Evolutionary conservation across 768 basidiomycete species (phyloP).

Genomic region (Brasilioporus rufonigricans): DNA sequence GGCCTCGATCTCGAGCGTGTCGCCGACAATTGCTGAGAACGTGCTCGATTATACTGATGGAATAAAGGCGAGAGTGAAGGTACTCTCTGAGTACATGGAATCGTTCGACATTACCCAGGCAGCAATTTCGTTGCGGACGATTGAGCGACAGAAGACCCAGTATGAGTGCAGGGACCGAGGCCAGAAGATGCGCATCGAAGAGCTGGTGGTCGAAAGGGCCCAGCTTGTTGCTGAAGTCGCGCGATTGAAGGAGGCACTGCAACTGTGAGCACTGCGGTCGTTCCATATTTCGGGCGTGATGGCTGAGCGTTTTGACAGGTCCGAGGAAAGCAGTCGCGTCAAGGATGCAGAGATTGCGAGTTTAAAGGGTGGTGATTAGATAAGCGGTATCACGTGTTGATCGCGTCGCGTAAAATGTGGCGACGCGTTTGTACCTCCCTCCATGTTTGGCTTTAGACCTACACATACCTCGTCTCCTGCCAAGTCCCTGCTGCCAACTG

Average conservation of each 20-base stretch:
- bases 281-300: not conserved
- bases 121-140: slow-evolving; percentile 7
- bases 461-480: slow-evolving; percentile 47
- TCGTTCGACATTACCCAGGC: slow-evolving; percentile 26
- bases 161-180: slow-evolving; percentile 22
- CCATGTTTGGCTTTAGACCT: slow-evolving; percentile 48
- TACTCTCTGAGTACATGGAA: slow-evolving; percentile 25
- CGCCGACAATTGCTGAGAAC: slow-evolving; percentile 27
- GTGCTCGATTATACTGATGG: slow-evolving; percentile 25
- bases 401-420: slow-evolving; percentile 24
- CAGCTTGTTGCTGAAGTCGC: slow-evolving; percentile 12
- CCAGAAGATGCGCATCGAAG: slow-evolving; percentile 23
- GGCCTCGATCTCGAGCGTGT: slow-evolving; percentile 12
- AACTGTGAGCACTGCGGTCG: slow-evolving; percentile 9
- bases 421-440: slow-evolving; percentile 11
- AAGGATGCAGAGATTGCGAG: slow-evolving; percentile 7
- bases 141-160: slow-evolving; percentile 24
- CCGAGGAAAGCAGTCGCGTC: slow-evolving; percentile 3
- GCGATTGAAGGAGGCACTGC: slow-evolving; percentile 15
- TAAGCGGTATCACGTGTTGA: slow-evolving; percentile 27
- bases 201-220: slow-evolving; percentile 19
- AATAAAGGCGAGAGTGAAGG: slow-evolving; percentile 22
- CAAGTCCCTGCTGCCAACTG: slow-evolving; percentile 26
- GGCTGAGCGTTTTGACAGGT: not conserved
- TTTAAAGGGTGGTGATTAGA: slow-evolving; percentile 15